Base-by-base conservation (phyloP, 768 basidiomycete species). In the Pleurotus cornucopiae region DNA sequence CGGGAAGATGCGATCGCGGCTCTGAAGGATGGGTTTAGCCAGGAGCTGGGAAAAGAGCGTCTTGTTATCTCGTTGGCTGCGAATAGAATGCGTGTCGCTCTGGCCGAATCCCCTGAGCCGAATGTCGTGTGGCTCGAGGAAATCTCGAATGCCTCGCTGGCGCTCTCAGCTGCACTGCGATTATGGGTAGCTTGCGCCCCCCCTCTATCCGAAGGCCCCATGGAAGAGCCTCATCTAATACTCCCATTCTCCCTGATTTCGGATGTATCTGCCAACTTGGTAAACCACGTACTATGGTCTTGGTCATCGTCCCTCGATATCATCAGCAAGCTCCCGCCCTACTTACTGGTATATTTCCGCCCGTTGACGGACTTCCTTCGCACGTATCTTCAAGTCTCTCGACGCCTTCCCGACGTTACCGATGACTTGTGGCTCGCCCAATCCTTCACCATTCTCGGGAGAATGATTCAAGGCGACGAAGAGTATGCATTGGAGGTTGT, bases 401-500 rank as follows among this genome's bases (percentile, higher is more conserved):
- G 76, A 23, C 67, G 74, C 11, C 73, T 84, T 11, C 86, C 88
- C 4, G 77, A 70, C 18, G 77, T 77, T n/a, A 69, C 79, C 3
- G 70, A 76, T 25, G 77, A 83, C 54, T 64, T 85, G 16, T 90
- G 89, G 88, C 71, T 86, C 39, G 82, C 83, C 0, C 86, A 88
- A 59, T 81, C 83, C 2, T 76, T 86, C 34, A 70, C 80, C 0
- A 77, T 89, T 46, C 61, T 89, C 0, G 61, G 70, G 12, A 71
- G 78, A 34, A 72, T 87, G 20, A 71, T 84, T 11, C 89, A 88
- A 0, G 92, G 93, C 11, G 89, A 95, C 60, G 94, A 95, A 65
- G 80, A 80, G 1, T 64, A 71, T 37, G 86, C 81, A 0, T 60
- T 73, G 20, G 66, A 65, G 20, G 70, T 82, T 54, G 57, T 84